These are phyloP conservation scores for Leishmania braziliensis DNA, from an alignment of 208 protist species.

Conservation along the genomic window DNA sequence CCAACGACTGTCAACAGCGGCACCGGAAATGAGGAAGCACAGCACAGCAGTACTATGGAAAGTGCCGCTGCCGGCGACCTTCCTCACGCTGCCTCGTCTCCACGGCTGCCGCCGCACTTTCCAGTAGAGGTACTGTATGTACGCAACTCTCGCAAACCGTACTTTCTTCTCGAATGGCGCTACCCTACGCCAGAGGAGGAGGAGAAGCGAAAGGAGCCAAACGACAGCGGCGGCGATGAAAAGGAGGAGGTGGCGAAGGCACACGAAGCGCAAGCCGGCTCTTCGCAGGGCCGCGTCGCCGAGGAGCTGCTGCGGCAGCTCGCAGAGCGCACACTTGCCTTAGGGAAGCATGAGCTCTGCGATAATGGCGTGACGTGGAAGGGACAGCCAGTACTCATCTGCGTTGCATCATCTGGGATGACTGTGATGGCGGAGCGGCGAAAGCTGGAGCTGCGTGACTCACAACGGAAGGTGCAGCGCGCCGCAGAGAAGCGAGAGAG, in stretches of 20 bases:
- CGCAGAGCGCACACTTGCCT: constrained; percentile 25
- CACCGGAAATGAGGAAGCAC: background rate
- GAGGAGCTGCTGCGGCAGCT: constrained; percentile 13
- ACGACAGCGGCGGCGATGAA: background rate
- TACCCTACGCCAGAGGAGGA: constrained; percentile 46
- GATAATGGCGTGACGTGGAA: constrained; percentile 29
- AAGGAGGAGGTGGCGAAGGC: constrained; percentile 2
- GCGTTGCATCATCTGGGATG: constrained; percentile 43
- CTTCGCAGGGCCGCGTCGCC: constrained; percentile 11
- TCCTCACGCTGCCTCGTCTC: constrained; percentile 1
- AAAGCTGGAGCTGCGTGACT: constrained; percentile 66
- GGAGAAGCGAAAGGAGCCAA: constrained; percentile 20
- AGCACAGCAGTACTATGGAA: background rate
- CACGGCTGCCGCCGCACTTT: constrained; percentile 39
- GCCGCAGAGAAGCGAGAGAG: constrained; percentile 29
- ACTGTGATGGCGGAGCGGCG: constrained; percentile 48
- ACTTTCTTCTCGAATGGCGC: constrained; percentile 82
- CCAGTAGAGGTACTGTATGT: constrained; percentile 80
- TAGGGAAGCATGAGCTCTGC: constrained; percentile 16
- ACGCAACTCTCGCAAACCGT: constrained; percentile 69
- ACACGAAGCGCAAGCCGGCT: background rate
- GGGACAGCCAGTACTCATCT: constrained; percentile 52
- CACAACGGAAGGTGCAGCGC: constrained; percentile 28
- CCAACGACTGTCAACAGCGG: too few relatives aligned
- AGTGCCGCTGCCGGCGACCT: background rate